A percentile compares a stretch with the other conserved stretches of the same genome.
Conservation (phyloP, 2,329 filamentous ascomycete genomes). For the Apiospora aurea region DNA sequence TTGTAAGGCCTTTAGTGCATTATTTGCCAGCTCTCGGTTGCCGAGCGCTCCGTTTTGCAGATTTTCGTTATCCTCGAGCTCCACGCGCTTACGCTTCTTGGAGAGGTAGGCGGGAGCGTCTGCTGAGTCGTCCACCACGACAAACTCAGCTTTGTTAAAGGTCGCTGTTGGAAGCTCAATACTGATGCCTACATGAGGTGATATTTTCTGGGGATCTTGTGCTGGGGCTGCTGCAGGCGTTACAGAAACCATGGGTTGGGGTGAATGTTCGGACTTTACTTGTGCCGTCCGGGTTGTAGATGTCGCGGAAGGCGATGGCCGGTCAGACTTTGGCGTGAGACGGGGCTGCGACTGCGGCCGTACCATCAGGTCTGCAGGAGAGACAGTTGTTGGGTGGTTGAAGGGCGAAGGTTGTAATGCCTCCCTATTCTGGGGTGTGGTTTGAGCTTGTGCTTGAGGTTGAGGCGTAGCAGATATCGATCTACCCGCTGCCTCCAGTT, state of each 20-base stretch:
- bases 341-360: background rate
- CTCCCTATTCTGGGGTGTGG: constrained; percentile 13
- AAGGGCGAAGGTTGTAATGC: background rate
- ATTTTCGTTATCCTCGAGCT: constrained; percentile 60
- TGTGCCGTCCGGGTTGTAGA: background rate
- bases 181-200: constrained; percentile 44
- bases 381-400: constrained; percentile 15
- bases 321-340: background rate
- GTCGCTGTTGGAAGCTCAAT: constrained; percentile 54
- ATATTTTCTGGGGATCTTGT: background rate
- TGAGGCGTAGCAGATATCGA: constrained; percentile 29
- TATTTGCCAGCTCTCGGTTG: constrained; percentile 81
- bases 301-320: background rate
- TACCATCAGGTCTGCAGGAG: constrained; percentile 21
- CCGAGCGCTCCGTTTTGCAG: constrained; percentile 71
- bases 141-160: constrained; percentile 62
- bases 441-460: constrained; percentile 13
- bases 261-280: background rate
- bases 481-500: constrained; percentile 35
- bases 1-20: constrained; percentile 74
- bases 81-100: constrained; percentile 61
- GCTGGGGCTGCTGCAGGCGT: background rate
- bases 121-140: constrained; percentile 53
- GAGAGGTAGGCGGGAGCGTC: constrained; percentile 58
- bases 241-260: background rate